Evolutionary conservation across 768 basidiomycete genomes (phyloP).

Genomic region (Dacryopinax spathularia): DNA sequence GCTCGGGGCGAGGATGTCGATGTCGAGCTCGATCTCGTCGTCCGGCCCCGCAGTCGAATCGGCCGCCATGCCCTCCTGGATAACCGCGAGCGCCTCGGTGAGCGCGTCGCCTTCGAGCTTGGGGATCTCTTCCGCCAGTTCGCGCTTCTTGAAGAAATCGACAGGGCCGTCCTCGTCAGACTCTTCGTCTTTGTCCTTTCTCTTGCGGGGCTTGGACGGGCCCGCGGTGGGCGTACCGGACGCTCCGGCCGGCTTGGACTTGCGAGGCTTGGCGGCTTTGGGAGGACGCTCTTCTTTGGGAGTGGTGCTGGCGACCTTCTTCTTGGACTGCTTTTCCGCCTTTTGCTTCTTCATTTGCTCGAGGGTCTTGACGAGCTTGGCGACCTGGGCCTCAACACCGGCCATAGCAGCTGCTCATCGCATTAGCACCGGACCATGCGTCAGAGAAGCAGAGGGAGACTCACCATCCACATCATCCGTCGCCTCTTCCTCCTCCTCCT

Average conservation of each 20-base stretch:
- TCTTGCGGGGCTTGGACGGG: slow-evolving; percentile 6
- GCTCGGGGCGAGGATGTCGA: slow-evolving; percentile 71
- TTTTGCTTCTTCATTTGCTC: slow-evolving; percentile 45
- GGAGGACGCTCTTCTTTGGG: slow-evolving; percentile 40
- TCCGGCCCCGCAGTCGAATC: slow-evolving; percentile 15
- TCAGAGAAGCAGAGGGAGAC: slow-evolving; percentile 37
- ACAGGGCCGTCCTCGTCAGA: slow-evolving; percentile 26
- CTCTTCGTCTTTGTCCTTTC: slow-evolving; percentile 14
- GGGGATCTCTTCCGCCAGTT: slow-evolving; percentile 86
- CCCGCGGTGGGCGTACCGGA: slow-evolving; percentile 9
- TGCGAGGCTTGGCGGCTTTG: slow-evolving; percentile 35
- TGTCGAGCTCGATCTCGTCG: slow-evolving; percentile 97
- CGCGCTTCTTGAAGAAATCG: slow-evolving; percentile 95
- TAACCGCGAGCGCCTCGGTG: slow-evolving; percentile 85
- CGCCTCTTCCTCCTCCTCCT: slow-evolving; percentile 49
- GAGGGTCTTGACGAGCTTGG: slow-evolving; percentile 57
- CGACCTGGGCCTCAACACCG: slow-evolving; percentile 67
- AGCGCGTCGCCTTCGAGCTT: slow-evolving; percentile 70
- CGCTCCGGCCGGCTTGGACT: slow-evolving; percentile 18
- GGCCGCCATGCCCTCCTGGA: slow-evolving; percentile 74
- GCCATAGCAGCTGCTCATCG: slow-evolving; percentile 48
- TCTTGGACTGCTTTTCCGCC: slow-evolving; percentile 58
- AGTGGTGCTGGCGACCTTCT: slow-evolving; percentile 28
- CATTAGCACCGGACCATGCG: not conserved
- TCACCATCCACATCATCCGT: slow-evolving; percentile 42